Evolutionary conservation across 1,139 yeast genomes (phyloP), one percentile per base, ranked within the genome.

Genomic region (Petasospora fabianii): DNA sequence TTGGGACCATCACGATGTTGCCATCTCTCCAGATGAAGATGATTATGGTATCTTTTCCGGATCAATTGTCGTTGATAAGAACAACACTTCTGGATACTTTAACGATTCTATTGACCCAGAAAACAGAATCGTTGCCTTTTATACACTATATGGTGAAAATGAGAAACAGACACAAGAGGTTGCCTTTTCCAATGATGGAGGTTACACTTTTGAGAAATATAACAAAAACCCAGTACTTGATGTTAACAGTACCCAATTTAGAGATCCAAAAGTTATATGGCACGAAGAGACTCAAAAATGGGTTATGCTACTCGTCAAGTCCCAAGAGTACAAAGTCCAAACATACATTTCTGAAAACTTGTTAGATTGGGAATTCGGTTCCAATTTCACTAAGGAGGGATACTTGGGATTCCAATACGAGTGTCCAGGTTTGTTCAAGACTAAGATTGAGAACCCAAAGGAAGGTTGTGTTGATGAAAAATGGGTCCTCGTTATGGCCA

Each of bases 191-290:
- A 36, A 44, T 4, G 69, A 66, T 38, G 66, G 64, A n/a, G 71
- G 70, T 4, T 51, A 52, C 39, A 51, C 60, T 11, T 65, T 61
- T 47, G 45, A 48, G 9, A 51, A 56, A 30, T 63, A 59, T 43
- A 48, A 48, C 6, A 39, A 47, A 8, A 64, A 62, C 50, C 67
- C 67, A 12, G 67, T 65, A 10, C 41, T 66, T 11, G 58, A 60
- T 32, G 42, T 57, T 29, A 53, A 56, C 40, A 42, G 56, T 11
- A 41, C 60, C 3, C 60, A 64, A 30, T 65, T 64, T 48, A 58
- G 71, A 36, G 71, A 66, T 44, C 71, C 71, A 13, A 64, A 65
- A 46, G 71, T 66, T 5, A 54, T 62, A 36, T 65, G 68, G 68
- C 62, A 62, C 35, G 59, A 49, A 13, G 55, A 52, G 24, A 46